phyloP scores from a whole-genome alignment of 2,329 filamentous ascomycete species.

The Cladorrhinum sp. region DNA sequence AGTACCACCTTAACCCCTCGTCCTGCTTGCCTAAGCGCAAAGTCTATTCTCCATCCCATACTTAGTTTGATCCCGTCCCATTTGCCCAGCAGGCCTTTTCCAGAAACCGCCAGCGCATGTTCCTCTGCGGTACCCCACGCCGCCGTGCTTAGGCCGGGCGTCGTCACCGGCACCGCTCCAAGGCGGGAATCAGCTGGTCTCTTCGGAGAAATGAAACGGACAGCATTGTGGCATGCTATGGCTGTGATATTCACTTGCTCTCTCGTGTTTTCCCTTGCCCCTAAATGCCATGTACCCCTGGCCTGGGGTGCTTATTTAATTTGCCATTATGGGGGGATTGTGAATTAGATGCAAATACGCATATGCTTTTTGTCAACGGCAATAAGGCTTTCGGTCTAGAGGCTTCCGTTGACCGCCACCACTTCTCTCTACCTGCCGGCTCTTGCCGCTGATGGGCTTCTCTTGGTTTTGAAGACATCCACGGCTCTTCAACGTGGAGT shows the following conservation, averaged over 20 bases:
- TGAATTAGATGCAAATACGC: neutral
- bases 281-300: too few species aligned
- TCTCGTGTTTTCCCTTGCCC: too few species aligned
- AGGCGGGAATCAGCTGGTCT: neutral
- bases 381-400: neutral
- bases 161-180: neutral
- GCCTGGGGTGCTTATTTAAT: neutral
- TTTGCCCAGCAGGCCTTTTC: neutral
- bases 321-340: neutral
- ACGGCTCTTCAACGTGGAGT: neutral
- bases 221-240: neutral
- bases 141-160: neutral
- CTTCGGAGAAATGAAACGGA: neutral
- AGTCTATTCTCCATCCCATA: neutral
- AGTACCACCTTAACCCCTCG: neutral
- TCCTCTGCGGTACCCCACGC: neutral
- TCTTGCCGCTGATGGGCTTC: neutral
- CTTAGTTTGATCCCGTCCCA: neutral
- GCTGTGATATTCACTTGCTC: too few species aligned
- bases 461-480: neutral
- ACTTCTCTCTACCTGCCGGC: neutral
- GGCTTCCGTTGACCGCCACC: neutral
- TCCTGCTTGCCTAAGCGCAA: neutral
- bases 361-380: neutral
- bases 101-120: neutral